Base-by-base conservation (phyloP, 306 rosid species). In the Macrotyloma uniflorum region DNA sequence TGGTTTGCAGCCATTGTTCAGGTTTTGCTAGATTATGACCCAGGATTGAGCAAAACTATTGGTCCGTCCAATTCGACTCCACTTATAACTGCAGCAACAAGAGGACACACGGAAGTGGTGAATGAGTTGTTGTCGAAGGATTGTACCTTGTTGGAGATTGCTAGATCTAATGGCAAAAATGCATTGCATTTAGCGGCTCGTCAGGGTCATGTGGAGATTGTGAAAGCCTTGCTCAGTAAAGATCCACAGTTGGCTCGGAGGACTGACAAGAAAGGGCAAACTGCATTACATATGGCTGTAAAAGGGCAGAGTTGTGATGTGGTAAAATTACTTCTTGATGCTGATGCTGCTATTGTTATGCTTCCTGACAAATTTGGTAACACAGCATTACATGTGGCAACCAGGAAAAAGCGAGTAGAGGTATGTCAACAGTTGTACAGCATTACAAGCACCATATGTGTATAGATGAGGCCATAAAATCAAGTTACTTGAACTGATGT, bases 261-360 rank as follows among this genome's bases (percentile, higher is more conserved):
- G 84, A 96, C 92, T 53, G 99, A 96, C 85, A 96, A 91, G 91
- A 96, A 96, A 72, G 98, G 99, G 33, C 99, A 96, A 81, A 96
- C 99, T 61, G 99, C 99, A 38, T 84, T 96, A 96, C 99, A 96
- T 74, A 96, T 96, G 99, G 98, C 99, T 46, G 99, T 96, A 45
- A 96, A 96, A 82, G 99, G 99, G 77, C 93, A 92, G 76, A 93
- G 96, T 74, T 85, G 91, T 77, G 98, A 91, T 45, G 99, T 88
- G 59, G 99, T 96, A 65, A 96, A 91, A 74, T 85, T 86, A 86
- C 99, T 96, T 80, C 99, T 96, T 6, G 87, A 83, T 0, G 99
- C 98, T 19, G 99, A 96, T 79, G 88, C 99, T 49, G 99, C 98
- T 33, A 93, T 93, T 81, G 99, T 96, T 36, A 96, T 96, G 99